A percentile compares a stretch with the other conserved stretches of the same genome.
phyloP scores from a whole-genome alignment of 1,284 basidiomycete species.

The Anthracocystis setariae region DNA sequence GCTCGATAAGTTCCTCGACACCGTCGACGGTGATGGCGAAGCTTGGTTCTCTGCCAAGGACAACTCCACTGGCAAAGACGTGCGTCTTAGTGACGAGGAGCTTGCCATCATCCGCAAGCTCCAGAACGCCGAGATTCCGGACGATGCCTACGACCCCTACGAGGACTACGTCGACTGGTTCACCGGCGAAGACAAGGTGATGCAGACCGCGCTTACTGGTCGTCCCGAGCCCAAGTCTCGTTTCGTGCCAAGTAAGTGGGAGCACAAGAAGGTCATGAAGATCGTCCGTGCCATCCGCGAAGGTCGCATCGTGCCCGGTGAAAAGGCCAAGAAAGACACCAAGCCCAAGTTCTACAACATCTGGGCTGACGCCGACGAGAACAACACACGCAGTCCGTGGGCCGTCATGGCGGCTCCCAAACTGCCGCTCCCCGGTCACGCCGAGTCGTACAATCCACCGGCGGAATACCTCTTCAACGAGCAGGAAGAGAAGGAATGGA shows the following conservation, averaged over 20 bases:
- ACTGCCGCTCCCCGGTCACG: conserved; percentile 84
- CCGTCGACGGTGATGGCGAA: conserved; percentile 84
- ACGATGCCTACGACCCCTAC: conserved; percentile 82
- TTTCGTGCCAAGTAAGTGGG: conserved; percentile 99
- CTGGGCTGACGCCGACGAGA: conserved; percentile 77
- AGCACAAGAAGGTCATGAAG: conserved; percentile 99
- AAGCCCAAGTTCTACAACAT: conserved; percentile 86
- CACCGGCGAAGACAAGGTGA: conserved; percentile 92
- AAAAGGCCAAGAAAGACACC: conserved; percentile 73
- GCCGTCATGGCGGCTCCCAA: conserved; percentile 87
- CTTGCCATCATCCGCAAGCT: conserved; percentile 92
- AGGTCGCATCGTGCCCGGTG: conserved; percentile 90
- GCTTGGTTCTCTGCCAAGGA: conserved; percentile 95
- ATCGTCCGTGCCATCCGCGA: conserved; percentile 97
- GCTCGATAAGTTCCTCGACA: conserved; percentile 94
- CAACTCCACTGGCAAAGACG: conserved; percentile 85
- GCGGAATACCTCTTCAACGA: conserved; percentile 95
- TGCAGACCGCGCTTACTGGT: conserved; percentile 88
- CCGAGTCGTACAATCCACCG: conserved; percentile 98
- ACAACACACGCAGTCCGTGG: conserved; percentile 60
- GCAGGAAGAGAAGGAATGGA: conserved; percentile 85
- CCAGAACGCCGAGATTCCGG: conserved; percentile 90
- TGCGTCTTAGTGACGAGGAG: conserved; percentile 87
- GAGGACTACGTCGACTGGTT: conserved; percentile 96
- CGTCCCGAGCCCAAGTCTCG: conserved; percentile 95